These are phyloP conservation scores for Carex cristatella DNA, from an alignment of 176 grass and related monocot genomes.

Conservation along the genomic window DNA sequence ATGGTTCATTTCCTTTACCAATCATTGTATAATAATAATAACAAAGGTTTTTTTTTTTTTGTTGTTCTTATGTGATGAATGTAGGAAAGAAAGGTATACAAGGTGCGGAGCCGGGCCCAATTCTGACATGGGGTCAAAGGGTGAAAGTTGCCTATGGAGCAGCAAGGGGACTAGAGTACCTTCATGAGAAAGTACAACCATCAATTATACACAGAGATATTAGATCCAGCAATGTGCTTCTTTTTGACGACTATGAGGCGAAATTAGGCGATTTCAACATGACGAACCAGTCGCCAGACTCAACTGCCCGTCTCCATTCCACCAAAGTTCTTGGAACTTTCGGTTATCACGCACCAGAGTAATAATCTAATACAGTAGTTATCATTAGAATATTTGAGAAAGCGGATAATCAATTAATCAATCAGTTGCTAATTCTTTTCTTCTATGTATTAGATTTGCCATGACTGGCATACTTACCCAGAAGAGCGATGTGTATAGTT, in stretches of 20 bases:
- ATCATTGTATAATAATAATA: background rate
- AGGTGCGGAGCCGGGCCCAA: slow-evolving; percentile 58
- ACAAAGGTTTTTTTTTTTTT: background rate
- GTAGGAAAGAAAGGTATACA: slow-evolving; percentile 89
- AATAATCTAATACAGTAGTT: background rate
- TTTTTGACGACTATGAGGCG: slow-evolving; percentile 58
- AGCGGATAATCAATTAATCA: background rate
- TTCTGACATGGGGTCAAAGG: slow-evolving; percentile 62
- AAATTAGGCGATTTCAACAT: slow-evolving; percentile 96
- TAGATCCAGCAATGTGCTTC: slow-evolving; percentile 92
- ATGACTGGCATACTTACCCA: slow-evolving; percentile 84
- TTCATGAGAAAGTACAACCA: slow-evolving; percentile 80
- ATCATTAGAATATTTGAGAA: background rate
- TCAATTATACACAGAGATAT: slow-evolving; percentile 74
- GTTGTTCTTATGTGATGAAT: background rate
- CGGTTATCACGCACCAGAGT: slow-evolving; percentile 94
- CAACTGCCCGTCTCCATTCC: slow-evolving; percentile 80
- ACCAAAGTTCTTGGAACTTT: slow-evolving; percentile 95
- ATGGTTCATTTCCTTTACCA: background rate
- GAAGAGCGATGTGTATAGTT: slow-evolving; percentile 95
- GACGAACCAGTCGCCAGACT: slow-evolving; percentile 85
- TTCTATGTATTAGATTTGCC: slow-evolving; percentile 46
- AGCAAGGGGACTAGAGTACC: slow-evolving; percentile 71
- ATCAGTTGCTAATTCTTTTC: background rate
- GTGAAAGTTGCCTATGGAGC: slow-evolving; percentile 65